These are phyloP conservation scores for Daldinia sp. DNA, from an alignment of 2,329 filamentous ascomycete species.

Conservation along the genomic window DNA sequence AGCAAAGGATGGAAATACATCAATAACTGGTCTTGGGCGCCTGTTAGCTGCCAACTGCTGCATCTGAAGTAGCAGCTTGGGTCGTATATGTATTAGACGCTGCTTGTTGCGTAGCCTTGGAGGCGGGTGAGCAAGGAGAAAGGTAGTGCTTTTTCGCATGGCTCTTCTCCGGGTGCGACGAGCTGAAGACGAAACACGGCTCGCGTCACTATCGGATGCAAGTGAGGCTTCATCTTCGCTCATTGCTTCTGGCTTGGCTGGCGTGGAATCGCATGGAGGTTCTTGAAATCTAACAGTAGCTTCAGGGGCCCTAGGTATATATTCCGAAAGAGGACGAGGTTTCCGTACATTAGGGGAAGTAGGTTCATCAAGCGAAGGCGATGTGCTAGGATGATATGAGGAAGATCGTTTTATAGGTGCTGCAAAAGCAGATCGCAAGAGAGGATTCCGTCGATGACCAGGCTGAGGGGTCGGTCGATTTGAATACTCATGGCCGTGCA, in stretches of 20 bases:
- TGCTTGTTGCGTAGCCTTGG: constrained; percentile 70
- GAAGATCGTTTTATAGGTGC: constrained; percentile 45
- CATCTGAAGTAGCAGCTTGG: constrained; percentile 77
- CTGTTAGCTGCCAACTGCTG: constrained; percentile 72
- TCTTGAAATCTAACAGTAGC: constrained; percentile 43
- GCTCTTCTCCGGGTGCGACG: constrained; percentile 58
- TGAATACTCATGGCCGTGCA: constrained; percentile 72
- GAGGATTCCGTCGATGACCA: constrained; percentile 46
- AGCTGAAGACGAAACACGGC: constrained; percentile 55
- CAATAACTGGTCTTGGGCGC: constrained; percentile 75
- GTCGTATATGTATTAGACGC: constrained; percentile 74
- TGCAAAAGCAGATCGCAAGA: constrained; percentile 49
- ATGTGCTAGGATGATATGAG: constrained; percentile 38
- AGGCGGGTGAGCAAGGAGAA: constrained; percentile 75
- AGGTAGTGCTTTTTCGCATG: constrained; percentile 70
- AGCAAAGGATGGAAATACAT: constrained; percentile 77
- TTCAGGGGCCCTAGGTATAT: constrained; percentile 35
- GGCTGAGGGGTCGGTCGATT: constrained; percentile 51
- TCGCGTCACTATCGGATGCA: constrained; percentile 62
- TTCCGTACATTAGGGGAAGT: constrained; percentile 27
- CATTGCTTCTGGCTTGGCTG: constrained; percentile 48
- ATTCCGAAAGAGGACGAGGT: constrained; percentile 36
- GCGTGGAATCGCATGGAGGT: constrained; percentile 46
- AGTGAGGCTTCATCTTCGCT: constrained; percentile 64
- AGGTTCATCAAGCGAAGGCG: constrained; percentile 36